Conservation (phyloP, 139 green algal genomes). For the Chlamydomonas sp. region DNA sequence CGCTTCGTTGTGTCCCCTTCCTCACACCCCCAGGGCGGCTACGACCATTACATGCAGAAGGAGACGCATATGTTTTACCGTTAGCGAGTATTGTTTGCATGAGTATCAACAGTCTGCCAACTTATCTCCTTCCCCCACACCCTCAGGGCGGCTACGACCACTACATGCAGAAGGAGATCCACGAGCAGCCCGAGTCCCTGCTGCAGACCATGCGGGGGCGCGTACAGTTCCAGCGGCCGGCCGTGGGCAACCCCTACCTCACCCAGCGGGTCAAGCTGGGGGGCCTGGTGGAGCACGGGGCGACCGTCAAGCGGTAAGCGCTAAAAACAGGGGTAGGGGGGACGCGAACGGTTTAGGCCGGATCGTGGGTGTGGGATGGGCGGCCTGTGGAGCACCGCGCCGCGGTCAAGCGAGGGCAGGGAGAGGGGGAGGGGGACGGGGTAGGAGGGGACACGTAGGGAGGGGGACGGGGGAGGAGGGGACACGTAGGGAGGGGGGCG, state of each 20-base stretch:
- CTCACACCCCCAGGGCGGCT: conserved; percentile 57
- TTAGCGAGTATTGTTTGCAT: background rate
- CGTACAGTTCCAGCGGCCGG: conserved; percentile 66
- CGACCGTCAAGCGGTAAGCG: conserved; percentile 32
- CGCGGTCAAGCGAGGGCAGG: too few relatives aligned
- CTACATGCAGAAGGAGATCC: conserved; percentile 84
- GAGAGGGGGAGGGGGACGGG: too few relatives aligned
- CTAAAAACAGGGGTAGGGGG: too few relatives aligned
- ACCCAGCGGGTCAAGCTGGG: conserved; percentile 80
- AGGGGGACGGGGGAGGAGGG: too few relatives aligned
- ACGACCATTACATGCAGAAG: conserved; percentile 71
- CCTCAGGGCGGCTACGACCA: conserved; percentile 69
- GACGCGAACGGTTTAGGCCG: too few relatives aligned
- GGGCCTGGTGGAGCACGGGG: conserved; percentile 73
- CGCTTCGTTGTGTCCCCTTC: background rate
- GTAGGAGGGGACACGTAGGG: too few relatives aligned
- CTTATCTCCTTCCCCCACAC: background rate
- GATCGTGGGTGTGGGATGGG: too few relatives aligned
- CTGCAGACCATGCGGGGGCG: conserved; percentile 85
- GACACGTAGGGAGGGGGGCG: too few relatives aligned
- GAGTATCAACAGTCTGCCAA: background rate
- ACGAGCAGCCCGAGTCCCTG: conserved; percentile 95
- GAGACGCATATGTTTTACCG: conserved; percentile 73
- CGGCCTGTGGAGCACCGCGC: too few relatives aligned
- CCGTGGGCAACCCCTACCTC: conserved; percentile 52